A percentile compares a stretch with the other conserved stretches of the same genome.
phyloP scores from a whole-genome alignment of 2,329 filamentous ascomycete species.

The Didymella segeticola region DNA sequence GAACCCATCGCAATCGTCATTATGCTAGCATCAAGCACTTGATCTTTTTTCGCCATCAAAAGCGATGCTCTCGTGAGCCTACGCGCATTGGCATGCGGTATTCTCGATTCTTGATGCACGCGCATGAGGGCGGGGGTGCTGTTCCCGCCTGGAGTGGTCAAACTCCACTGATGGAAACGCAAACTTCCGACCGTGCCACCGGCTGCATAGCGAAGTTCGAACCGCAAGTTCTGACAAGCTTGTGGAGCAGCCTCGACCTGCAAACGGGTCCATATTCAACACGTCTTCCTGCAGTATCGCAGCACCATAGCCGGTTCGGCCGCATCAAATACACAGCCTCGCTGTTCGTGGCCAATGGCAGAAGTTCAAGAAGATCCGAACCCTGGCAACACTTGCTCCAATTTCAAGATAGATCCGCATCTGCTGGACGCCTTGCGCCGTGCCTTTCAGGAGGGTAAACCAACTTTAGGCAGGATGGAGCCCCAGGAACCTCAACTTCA shows the following conservation, averaged over 20 bases:
- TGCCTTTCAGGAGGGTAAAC: constrained; percentile 1
- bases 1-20: neutral
- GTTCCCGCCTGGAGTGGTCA: neutral
- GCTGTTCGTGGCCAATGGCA: neutral
- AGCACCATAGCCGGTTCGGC: neutral
- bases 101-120: neutral
- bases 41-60: neutral
- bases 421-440: constrained; percentile 3
- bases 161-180: neutral
- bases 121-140: neutral
- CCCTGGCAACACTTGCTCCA: neutral
- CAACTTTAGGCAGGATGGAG: neutral
- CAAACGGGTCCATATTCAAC: neutral
- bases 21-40: neutral
- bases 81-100: neutral
- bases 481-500: neutral
- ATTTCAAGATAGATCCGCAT: constrained; percentile 1
- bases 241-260: neutral
- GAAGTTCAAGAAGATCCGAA: neutral
- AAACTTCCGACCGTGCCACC: too few species aligned
- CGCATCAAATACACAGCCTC: neutral
- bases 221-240: neutral
- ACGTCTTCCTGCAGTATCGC: neutral
- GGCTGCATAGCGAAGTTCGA: too few species aligned
- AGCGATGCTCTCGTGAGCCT: neutral